Evolutionary conservation across 2,329 filamentous ascomycete species (phyloP).

Genomic region (Colletotrichum liaoningense): DNA sequence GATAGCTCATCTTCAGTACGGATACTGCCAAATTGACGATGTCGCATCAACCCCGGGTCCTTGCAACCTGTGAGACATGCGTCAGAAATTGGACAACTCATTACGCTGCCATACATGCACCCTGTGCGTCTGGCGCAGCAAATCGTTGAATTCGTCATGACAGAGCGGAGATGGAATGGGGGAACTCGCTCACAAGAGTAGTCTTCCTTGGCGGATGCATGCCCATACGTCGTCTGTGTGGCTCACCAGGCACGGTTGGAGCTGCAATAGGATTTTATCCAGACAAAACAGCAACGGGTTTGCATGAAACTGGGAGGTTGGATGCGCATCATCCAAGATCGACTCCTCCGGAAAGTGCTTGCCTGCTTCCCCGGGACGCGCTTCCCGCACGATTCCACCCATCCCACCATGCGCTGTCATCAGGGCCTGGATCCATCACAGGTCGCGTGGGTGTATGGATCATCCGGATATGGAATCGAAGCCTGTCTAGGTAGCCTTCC

Average conservation of each 20-base stretch:
- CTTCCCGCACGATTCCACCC: slow-evolving; percentile 51
- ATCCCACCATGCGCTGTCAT: slow-evolving; percentile 45
- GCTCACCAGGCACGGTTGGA: slow-evolving; percentile 17
- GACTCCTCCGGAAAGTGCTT: slow-evolving; percentile 48
- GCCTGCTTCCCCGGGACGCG: slow-evolving; percentile 53
- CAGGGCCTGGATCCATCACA: slow-evolving; percentile 48
- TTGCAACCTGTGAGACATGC: slow-evolving; percentile 37
- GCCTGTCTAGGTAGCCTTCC: slow-evolving; percentile 18
- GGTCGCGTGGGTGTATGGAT: slow-evolving; percentile 23
- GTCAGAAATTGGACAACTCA: slow-evolving; percentile 38
- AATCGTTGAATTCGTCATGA: slow-evolving; percentile 19
- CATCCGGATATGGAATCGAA: slow-evolving; percentile 26
- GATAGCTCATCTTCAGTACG: slow-evolving; percentile 28
- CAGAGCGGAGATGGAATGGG: slow-evolving; percentile 23
- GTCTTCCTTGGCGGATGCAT: slow-evolving; percentile 27
- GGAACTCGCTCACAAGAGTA: slow-evolving; percentile 27
- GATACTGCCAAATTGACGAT: slow-evolving; percentile 21
- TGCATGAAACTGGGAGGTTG: slow-evolving; percentile 42
- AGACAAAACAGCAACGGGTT: slow-evolving; percentile 43
- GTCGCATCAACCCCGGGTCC: slow-evolving; percentile 31
- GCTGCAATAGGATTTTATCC: slow-evolving; percentile 40
- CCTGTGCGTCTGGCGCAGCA: slow-evolving; percentile 20
- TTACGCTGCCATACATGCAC: slow-evolving; percentile 33
- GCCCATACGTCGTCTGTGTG: slow-evolving; percentile 7
- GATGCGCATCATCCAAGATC: slow-evolving; percentile 53